Evolutionary conservation across 2,329 filamentous ascomycete genomes (phyloP), one percentile per base, ranked within the genome.

Genomic region (Diaporthe ampelina): DNA sequence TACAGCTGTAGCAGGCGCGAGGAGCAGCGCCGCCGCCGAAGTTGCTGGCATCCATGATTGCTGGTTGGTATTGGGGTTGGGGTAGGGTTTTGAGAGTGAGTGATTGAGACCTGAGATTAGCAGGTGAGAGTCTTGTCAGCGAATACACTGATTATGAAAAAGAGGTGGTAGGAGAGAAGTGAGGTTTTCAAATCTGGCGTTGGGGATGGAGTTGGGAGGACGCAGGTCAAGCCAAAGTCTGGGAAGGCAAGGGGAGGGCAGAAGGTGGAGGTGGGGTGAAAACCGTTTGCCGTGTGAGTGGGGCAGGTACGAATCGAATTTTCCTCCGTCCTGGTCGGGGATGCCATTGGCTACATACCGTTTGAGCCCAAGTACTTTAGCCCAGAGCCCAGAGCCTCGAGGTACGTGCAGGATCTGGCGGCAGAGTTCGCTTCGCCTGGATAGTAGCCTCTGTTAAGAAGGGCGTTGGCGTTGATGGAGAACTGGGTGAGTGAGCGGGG

Each of bases 1-100:
- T 81, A 88, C 86, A 88, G 80, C 86, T 88, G 83, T 87, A 88
- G 83, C 86, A 88, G 77, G 83, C 84, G 77, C 85, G 85, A 52
- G 69, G 69, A 72, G 69, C 69, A 72, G 63, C 63, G 63, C 69
- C 69, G 74, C 79, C 81, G 65, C 76, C 77, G 77, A 77, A 78
- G 76, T 75, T 77, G 73, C 76, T 75, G 78, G 75, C 82, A 76
- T 85, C 83, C 83, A 85, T 85, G 70, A 75, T 81, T 76, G 71
- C 74, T 73, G 70, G 73, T 58, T 54, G 67, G 67, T 11, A 3
- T 40, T n/a, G 40, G 35, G 45, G n/a, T 52, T 43, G 26, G 76
- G 73, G 70, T 76, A 65, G 59, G 52, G 72, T 67, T 65, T 63
- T 65, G 69, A 56, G 40, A 57, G 54, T 70, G 63, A 57, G 54